These are phyloP conservation scores for Pistacia vera DNA, from an alignment of 345 rosid species.

Conservation along the genomic window DNA sequence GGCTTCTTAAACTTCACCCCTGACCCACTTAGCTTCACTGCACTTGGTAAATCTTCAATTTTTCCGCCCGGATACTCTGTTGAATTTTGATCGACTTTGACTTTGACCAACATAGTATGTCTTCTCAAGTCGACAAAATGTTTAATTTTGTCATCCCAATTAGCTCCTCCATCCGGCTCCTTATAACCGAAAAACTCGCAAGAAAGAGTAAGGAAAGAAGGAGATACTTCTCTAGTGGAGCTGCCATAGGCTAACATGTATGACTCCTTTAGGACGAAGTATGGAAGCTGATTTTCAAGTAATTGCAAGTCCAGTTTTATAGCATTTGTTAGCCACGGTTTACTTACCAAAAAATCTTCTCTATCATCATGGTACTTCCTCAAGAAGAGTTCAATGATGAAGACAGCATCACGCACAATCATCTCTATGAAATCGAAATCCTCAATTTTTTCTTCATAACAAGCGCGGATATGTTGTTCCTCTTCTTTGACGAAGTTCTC, in stretches of 20 bases:
- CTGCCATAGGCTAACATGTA: neutral
- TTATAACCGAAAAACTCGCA: neutral
- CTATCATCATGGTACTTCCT: neutral
- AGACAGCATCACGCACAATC: constrained; percentile 16
- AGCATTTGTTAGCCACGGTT: neutral
- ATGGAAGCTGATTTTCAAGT: constrained; percentile 22
- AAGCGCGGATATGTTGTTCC: neutral
- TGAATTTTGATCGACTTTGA: no score
- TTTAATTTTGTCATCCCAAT: no score
- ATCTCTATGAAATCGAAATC: neutral
- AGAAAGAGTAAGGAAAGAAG: neutral
- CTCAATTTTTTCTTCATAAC: neutral
- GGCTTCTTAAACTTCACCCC: neutral
- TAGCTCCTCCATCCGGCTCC: neutral
- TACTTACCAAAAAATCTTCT: neutral
- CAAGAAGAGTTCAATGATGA: constrained; percentile 22
- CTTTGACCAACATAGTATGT: neutral
- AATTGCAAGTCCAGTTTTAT: neutral
- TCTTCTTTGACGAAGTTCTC: neutral
- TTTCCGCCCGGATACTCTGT: neutral
- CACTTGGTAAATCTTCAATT: neutral
- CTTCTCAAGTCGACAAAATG: neutral
- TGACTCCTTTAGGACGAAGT: constrained; percentile 1
- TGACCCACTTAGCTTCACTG: neutral
- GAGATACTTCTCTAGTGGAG: neutral